These are phyloP conservation scores for Tylopilus subfusipes DNA, from an alignment of 768 basidiomycete species.

Conservation along the genomic window DNA sequence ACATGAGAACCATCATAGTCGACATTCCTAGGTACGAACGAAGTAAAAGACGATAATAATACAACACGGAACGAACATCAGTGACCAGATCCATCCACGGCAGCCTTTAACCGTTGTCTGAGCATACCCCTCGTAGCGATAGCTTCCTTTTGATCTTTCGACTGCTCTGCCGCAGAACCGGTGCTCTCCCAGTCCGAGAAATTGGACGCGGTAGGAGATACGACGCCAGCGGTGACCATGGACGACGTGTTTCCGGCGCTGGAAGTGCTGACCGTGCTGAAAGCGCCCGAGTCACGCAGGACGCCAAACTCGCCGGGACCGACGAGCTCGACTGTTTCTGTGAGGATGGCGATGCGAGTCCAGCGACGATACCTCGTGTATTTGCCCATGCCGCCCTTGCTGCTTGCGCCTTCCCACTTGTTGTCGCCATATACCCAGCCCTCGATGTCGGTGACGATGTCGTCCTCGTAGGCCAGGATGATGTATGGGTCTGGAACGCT, in stretches of 20 bases:
- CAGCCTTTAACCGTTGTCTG: conserved; percentile 31
- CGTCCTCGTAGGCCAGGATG: conserved; percentile 42
- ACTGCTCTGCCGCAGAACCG: conserved; percentile 21
- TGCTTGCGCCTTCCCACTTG: conserved; percentile 82
- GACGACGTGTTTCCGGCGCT: conserved; percentile 16
- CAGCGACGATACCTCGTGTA: conserved; percentile 85
- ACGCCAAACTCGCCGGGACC: conserved; percentile 33
- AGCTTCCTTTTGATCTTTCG: conserved; percentile 19
- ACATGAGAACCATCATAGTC: conserved; percentile 22
- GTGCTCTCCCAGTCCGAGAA: conserved; percentile 31
- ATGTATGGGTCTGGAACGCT: conserved; percentile 28
- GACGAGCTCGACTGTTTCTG: conserved; percentile 64
- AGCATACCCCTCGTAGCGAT: conserved; percentile 15
- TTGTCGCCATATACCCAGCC: conserved; percentile 96
- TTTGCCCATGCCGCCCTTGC: conserved; percentile 86
- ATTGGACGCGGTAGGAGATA: conserved; percentile 29
- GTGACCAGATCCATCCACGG: conserved; percentile 25
- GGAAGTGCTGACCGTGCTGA: conserved; percentile 15
- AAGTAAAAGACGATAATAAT: conserved; percentile 11
- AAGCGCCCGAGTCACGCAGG: conserved; percentile 25
- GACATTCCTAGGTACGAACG: background rate
- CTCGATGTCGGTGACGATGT: conserved; percentile 69
- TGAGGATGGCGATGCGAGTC: conserved; percentile 79
- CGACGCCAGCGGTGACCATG: conserved; percentile 23
- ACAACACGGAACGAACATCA: conserved; percentile 19